Percentiles rank a stretch among this genome's conserved stretches.
Evolutionary conservation across 2,329 filamentous ascomycete species (phyloP).

Genomic region (Microascus cirrosus): DNA sequence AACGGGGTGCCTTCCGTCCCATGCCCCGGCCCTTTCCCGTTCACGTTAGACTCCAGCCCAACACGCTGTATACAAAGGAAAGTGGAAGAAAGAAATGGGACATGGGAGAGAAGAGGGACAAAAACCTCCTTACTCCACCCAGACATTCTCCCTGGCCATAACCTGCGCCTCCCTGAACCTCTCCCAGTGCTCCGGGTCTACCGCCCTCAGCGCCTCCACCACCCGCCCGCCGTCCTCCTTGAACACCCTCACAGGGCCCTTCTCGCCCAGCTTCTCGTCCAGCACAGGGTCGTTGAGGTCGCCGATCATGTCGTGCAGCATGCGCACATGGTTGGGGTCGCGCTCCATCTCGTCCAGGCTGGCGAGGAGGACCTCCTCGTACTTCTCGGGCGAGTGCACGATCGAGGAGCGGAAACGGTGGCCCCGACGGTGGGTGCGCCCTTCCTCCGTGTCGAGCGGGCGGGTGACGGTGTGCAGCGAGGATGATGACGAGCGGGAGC

Average conservation of each 20-base stretch:
- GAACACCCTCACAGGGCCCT: slow-evolving; percentile 51
- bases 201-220: slow-evolving; percentile 36
- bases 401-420: slow-evolving; percentile 45
- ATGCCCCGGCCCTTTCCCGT: no score
- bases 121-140: background rate
- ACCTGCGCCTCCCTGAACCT: slow-evolving; percentile 48
- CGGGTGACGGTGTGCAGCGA: slow-evolving; percentile 36
- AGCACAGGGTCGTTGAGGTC: slow-evolving; percentile 51
- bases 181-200: slow-evolving; percentile 57
- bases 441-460: slow-evolving; percentile 45
- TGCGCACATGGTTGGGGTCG: slow-evolving; percentile 36
- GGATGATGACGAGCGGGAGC: slow-evolving; percentile 43
- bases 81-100: no score
- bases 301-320: slow-evolving; percentile 53
- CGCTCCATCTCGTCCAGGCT: slow-evolving; percentile 36
- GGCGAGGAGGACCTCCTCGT: slow-evolving; percentile 36
- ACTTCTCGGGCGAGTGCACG: slow-evolving; percentile 30
- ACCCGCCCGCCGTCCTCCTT: slow-evolving; percentile 44
- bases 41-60: no score
- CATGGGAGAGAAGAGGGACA: background rate
- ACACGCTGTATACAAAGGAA: no score
- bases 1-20: no score
- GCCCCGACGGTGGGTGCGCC: slow-evolving; percentile 40
- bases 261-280: slow-evolving; percentile 36
- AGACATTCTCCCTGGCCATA: slow-evolving; percentile 3